phyloP scores from a whole-genome alignment of 208 protist species.

The Blastocrithidia nonstop region DNA sequence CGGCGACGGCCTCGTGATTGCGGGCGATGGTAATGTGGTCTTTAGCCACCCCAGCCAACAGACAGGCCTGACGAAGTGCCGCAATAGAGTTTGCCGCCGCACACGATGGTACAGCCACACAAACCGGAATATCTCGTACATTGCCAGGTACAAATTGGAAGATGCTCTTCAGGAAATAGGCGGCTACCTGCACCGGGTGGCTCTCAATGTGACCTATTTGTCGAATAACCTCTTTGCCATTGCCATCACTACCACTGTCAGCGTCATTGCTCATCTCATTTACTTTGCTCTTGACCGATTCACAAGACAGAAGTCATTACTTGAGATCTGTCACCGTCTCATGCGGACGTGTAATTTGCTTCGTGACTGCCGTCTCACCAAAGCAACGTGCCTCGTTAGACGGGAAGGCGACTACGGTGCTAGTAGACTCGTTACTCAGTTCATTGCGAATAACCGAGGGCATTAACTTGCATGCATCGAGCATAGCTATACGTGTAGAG shows the following conservation, averaged over 20 bases:
- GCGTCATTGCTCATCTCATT: conserved; percentile 2
- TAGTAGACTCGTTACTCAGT: conserved; percentile 51
- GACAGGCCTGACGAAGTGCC: conserved; percentile 29
- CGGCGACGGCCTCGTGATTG: conserved; percentile 32
- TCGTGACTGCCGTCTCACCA: conserved; percentile 38
- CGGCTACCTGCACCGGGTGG: conserved; percentile 26
- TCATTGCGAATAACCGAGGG: conserved; percentile 47
- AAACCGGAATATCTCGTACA: conserved; percentile 8
- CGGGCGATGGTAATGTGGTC: conserved; percentile 19
- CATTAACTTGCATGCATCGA: conserved; percentile 35
- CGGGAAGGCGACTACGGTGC: conserved; percentile 32
- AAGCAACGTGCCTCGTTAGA: conserved; percentile 30
- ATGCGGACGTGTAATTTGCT: conserved; percentile 34
- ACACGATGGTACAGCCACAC: conserved; percentile 12
- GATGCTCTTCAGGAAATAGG: conserved; percentile 45
- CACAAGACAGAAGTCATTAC: conserved; percentile 25
- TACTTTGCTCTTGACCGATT: conserved; percentile 7
- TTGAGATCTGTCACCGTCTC: conserved; percentile 39
- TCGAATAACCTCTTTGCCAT: neutral
- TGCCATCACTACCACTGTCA: neutral
- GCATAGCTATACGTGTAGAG: conserved; percentile 31
- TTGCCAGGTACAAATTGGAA: conserved; percentile 18
- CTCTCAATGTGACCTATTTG: conserved; percentile 8
- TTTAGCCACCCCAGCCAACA: conserved; percentile 30
- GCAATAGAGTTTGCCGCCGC: conserved; percentile 7